Base-by-base conservation (phyloP, 306 rosid species). In the Urtica urens region DNA sequence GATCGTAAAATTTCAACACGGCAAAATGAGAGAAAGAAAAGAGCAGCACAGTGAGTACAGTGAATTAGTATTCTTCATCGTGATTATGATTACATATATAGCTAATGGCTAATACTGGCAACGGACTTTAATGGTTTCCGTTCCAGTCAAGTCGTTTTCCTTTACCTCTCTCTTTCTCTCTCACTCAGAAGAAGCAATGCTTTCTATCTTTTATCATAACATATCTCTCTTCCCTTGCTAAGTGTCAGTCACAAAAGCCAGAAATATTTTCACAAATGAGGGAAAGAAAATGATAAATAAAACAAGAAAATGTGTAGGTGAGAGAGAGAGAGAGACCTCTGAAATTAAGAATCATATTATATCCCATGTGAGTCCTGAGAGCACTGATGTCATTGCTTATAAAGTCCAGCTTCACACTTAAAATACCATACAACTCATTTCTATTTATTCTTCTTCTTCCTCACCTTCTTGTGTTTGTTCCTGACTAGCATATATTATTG, bases 131-230 rank as follows among this genome's bases (percentile, higher is more conserved):
- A 71, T 77, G 95, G 79, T 73, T 75, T 73, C 61, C 63, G 83
- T 71, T 90, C 76, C 56, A 56, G 94, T 90, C 94, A 71, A 7
- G 99, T 90, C 99, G n/a, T 76, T 92, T 71, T 90, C 94, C 48
- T 11, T 31, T 10, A 4, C 48, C 31, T 67, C 67, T 55, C 11
- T 61, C 38, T 60, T 33, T 37, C 42, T 57, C 49, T 49, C 69
- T 65, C 54, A 60, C 58, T 37, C 26, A 42, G 56, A 7, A 42
- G 56, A 7, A 46, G 47, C 55, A 41, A 35, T 64, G 30, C 71
- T 71, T 85, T 74, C 74, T 37, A 53, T 76, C 85, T 79, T 82
- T 79, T 77, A 78, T 82, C 82, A 46, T 35, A 35, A 35, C 40
- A 35, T 35, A 35, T 82, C 79, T 77, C 73, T 65, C 57, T 51